Conservation (phyloP, 768 basidiomycete genomes). For the Gloeophyllum trabeum region DNA sequence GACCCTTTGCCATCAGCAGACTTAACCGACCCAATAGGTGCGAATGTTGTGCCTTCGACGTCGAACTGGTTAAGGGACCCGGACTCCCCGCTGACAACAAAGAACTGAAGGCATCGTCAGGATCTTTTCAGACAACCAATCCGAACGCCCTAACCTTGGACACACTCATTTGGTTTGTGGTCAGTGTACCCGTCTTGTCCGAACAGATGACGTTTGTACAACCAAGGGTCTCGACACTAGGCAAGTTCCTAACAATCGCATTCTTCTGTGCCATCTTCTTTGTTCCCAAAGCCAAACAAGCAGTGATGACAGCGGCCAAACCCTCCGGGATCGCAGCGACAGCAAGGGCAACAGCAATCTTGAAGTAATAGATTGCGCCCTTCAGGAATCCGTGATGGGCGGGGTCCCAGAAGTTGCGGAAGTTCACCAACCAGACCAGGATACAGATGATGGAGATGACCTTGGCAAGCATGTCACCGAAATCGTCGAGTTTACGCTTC, state of each 20-base stretch:
- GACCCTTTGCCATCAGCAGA: slow-evolving; percentile 53
- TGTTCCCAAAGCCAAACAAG: slow-evolving; percentile 91
- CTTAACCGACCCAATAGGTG: slow-evolving; percentile 68
- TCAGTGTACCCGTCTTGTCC: slow-evolving; percentile 95
- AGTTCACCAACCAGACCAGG: slow-evolving; percentile 96
- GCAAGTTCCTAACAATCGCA: slow-evolving; percentile 92
- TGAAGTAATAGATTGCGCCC: slow-evolving; percentile 98
- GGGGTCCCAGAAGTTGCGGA: slow-evolving; percentile 93
- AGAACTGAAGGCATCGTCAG: slow-evolving; percentile 33
- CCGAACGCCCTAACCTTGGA: slow-evolving; percentile 42
- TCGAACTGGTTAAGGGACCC: slow-evolving; percentile 50
- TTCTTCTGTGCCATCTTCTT: slow-evolving; percentile 99
- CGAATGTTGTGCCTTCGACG: slow-evolving; percentile 90
- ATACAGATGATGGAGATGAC: slow-evolving; percentile 96
- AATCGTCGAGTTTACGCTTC: slow-evolving; percentile 96
- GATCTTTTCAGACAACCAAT: not conserved
- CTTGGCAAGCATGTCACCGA: slow-evolving; percentile 94
- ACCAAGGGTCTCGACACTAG: slow-evolving; percentile 93
- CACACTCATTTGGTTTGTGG: slow-evolving; percentile 97
- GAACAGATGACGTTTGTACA: slow-evolving; percentile 99
- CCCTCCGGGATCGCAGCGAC: slow-evolving; percentile 99
- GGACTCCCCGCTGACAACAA: slow-evolving; percentile 45
- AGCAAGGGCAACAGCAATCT: slow-evolving; percentile 97
- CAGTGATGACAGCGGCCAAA: slow-evolving; percentile 96
- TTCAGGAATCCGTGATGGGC: slow-evolving; percentile 84